Conservation (phyloP, 2,329 filamentous ascomycete genomes). For the Ascochyta rabiei region DNA sequence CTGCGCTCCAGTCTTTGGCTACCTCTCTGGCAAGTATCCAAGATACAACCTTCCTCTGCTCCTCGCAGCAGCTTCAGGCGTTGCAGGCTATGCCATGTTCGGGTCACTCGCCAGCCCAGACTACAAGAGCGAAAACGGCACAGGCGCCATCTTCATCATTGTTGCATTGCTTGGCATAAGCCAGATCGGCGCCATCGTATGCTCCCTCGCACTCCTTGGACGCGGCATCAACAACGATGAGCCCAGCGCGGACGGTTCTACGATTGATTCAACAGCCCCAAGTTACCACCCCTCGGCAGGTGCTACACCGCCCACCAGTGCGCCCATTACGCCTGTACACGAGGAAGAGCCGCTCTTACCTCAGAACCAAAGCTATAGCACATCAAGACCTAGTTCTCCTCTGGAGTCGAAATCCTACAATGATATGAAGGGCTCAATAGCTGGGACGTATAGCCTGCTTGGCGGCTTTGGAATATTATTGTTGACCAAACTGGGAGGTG, state of each 20-base stretch:
- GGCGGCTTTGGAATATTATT: conserved; percentile 89
- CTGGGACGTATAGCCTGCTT: conserved; percentile 89
- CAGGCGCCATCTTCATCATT: conserved; percentile 72
- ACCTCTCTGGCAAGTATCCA: conserved; percentile 70
- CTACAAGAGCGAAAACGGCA: conserved; percentile 71
- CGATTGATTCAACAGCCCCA: conserved; percentile 16
- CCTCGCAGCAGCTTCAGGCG: conserved; percentile 72
- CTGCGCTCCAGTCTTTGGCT: conserved; percentile 86
- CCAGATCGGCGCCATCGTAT: conserved; percentile 96
- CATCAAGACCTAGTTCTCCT: conserved; percentile 16
- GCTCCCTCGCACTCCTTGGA: conserved; percentile 86
- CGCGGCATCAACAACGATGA: conserved; percentile 71
- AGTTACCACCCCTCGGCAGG: conserved; percentile 41
- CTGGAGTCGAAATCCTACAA: conserved; percentile 45
- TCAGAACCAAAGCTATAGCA: conserved; percentile 21
- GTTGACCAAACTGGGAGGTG: conserved; percentile 88
- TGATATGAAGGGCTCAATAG: conserved; percentile 89
- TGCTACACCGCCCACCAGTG: conserved; percentile 41
- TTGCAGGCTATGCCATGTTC: conserved; percentile 78
- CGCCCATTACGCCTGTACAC: conserved; percentile 33
- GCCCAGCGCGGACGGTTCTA: conserved; percentile 13
- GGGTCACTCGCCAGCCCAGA: conserved; percentile 80
- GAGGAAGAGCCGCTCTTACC: conserved; percentile 40
- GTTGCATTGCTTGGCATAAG: conserved; percentile 85
- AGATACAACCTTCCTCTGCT: conserved; percentile 76